These are phyloP conservation scores for Schizothecium vesticola DNA, from an alignment of 495 filamentous ascomycete genomes.

Conservation along the genomic window DNA sequence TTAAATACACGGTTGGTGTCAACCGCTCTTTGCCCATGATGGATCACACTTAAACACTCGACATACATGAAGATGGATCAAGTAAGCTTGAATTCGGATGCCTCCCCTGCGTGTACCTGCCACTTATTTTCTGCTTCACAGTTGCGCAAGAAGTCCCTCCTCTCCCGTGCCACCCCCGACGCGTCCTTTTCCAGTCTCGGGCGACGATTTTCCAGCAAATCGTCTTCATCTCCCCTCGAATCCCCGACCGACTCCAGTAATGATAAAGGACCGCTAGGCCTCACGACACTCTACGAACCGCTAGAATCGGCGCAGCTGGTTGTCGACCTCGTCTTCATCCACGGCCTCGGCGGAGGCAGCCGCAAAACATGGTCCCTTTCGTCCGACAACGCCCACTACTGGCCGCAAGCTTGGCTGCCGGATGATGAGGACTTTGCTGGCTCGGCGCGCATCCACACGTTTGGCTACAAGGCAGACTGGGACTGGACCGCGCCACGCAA, in stretches of 20 bases:
- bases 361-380: slow-evolving; percentile 30
- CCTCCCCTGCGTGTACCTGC: neutral
- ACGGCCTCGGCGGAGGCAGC: slow-evolving; percentile 30
- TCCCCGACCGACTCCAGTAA: neutral
- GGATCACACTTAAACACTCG: no score
- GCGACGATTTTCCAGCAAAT: no score
- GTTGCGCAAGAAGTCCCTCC: slow-evolving; percentile 1
- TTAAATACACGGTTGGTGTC: no score
- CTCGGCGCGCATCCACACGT: slow-evolving; percentile 23
- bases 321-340: slow-evolving; percentile 38
- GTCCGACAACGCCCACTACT: slow-evolving; percentile 20
- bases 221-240: no score
- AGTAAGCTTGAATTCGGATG: neutral
- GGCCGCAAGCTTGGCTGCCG: slow-evolving; percentile 30
- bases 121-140: neutral
- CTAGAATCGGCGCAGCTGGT: slow-evolving; percentile 13
- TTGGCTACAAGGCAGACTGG: slow-evolving; percentile 31
- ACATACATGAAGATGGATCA: neutral
- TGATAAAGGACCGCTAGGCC: slow-evolving; percentile 28
- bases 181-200: neutral
- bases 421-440: slow-evolving; percentile 22
- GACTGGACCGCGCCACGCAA: slow-evolving; percentile 14
- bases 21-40: no score
- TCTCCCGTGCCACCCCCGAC: slow-evolving; percentile 1
- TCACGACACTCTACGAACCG: slow-evolving; percentile 33